Percentiles rank a stretch among this genome's conserved stretches.
Conservation (phyloP, 345 rosid species). For the Heritiera littoralis region DNA sequence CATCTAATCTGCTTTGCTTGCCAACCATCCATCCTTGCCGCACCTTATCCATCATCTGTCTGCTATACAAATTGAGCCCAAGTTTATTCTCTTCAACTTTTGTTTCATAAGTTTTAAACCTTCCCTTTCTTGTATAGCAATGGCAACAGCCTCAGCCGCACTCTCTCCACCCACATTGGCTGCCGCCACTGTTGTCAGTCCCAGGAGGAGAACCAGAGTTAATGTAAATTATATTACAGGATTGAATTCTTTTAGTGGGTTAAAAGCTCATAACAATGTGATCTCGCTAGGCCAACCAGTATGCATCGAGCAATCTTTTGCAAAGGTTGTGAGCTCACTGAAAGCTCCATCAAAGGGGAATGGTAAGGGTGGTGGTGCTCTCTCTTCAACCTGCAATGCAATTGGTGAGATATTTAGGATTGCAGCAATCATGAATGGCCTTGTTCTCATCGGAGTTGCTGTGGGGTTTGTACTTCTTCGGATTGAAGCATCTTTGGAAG, state of each 20-base stretch:
- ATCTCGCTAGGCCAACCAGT: conserved; percentile 39
- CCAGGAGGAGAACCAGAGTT: conserved; percentile 16
- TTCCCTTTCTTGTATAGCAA: conserved; percentile 7
- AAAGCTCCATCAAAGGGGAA: conserved; percentile 34
- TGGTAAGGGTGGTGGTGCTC: conserved; percentile 32
- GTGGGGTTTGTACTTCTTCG: conserved; percentile 52
- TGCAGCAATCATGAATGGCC: conserved; percentile 57
- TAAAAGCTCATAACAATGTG: conserved; percentile 47
- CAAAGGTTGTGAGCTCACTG: conserved; percentile 47
- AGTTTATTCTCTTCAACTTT: conserved; percentile 2
- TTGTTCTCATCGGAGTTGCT: conserved; percentile 50
- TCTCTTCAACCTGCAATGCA: conserved; percentile 41
- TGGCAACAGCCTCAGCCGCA: conserved; percentile 38
- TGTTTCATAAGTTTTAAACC: not conserved
- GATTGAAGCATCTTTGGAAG: conserved; percentile 46
- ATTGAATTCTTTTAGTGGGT: conserved; percentile 46
- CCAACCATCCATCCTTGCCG: conserved; percentile 26
- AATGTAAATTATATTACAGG: conserved; percentile 41
- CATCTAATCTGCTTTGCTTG: conserved; percentile 21
- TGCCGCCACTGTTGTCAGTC: conserved; percentile 24
- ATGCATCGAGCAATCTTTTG: conserved; percentile 40
- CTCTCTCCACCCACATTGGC: conserved; percentile 31
- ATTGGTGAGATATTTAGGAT: conserved; percentile 50
- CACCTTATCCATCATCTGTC: conserved; percentile 26
- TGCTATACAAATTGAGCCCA: conserved; percentile 16